Percentiles rank a stretch among this genome's conserved stretches.
Conservation (phyloP, 2,329 filamentous ascomycete genomes). For the Graphiopsis chlorocephala region DNA sequence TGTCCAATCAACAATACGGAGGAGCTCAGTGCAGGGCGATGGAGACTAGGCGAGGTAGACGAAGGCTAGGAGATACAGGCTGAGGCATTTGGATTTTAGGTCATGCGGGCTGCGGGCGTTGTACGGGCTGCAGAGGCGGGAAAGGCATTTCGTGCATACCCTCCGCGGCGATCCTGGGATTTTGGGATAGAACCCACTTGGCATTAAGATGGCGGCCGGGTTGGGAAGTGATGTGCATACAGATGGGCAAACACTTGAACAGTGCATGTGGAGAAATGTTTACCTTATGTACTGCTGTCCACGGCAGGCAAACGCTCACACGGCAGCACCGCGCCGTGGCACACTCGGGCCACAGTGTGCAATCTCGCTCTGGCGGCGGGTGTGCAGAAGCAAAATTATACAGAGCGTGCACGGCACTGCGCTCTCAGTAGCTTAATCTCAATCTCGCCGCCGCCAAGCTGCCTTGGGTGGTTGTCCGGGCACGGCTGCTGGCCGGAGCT, state of each 20-base stretch:
- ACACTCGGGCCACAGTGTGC: neutral
- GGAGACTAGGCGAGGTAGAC: slow-evolving; percentile 2
- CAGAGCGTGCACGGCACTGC: neutral
- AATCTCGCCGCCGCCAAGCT: slow-evolving; percentile 8
- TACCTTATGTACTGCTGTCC: neutral
- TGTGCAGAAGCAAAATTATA: neutral
- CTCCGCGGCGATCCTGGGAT: neutral
- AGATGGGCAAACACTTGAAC: slow-evolving; percentile 1
- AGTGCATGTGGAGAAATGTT: slow-evolving; percentile 10
- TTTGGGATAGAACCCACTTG: neutral
- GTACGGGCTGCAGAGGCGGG: neutral
- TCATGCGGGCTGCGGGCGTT: neutral
- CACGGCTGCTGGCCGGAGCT: slow-evolving; percentile 1
- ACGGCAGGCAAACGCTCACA: neutral
- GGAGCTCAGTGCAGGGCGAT: slow-evolving; percentile 1
- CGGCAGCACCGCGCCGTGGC: neutral
- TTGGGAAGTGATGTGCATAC: neutral
- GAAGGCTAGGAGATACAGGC: neutral
- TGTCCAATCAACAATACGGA: neutral
- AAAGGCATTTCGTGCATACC: slow-evolving; percentile 2
- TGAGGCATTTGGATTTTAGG: neutral
- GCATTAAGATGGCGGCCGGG: neutral
- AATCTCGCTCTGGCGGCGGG: slow-evolving; percentile 6
- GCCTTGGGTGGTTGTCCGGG: neutral
- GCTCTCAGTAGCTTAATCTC: neutral